Percentiles rank a stretch among this genome's conserved stretches.
These are phyloP conservation scores for Emergomyces orientalis DNA, from an alignment of 2,329 filamentous ascomycete genomes.

Conservation along the genomic window DNA sequence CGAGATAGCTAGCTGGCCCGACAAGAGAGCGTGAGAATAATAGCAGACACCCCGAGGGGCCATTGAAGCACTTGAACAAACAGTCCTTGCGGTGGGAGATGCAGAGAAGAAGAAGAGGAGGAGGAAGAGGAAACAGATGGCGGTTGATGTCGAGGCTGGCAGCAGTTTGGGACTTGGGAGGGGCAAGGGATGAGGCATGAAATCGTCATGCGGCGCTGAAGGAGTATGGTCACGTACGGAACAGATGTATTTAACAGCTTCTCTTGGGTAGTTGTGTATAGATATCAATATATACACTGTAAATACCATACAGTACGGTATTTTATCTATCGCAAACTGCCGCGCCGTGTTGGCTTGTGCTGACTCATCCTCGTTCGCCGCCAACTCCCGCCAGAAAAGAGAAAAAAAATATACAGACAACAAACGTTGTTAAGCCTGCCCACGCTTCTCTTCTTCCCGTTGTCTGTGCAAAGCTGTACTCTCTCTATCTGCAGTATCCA, in stretches of 20 bases:
- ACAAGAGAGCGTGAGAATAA: constrained; percentile 16
- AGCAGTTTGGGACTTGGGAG: neutral
- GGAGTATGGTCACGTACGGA: constrained; percentile 1
- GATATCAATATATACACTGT: neutral
- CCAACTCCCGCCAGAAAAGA: neutral
- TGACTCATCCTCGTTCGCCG: neutral
- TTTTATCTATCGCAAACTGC: neutral
- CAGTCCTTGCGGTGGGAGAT: neutral
- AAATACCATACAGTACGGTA: neutral
- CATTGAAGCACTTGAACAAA: neutral
- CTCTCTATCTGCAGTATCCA: neutral
- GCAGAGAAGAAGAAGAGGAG: neutral
- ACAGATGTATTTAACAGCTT: too few species aligned
- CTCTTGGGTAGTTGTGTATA: too few species aligned
- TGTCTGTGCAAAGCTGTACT: neutral
- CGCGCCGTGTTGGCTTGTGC: neutral
- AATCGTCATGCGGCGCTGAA: too few species aligned
- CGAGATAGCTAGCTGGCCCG: constrained; percentile 25
- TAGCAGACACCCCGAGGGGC: neutral
- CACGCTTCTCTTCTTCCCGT: too few species aligned
- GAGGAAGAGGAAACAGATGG: neutral
- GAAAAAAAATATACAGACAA: neutral
- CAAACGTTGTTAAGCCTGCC: too few species aligned
- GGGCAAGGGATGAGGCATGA: neutral
- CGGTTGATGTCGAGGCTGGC: too few species aligned